phyloP scores from a whole-genome alignment of 2,329 filamentous ascomycete species.

The Alternaria panax region DNA sequence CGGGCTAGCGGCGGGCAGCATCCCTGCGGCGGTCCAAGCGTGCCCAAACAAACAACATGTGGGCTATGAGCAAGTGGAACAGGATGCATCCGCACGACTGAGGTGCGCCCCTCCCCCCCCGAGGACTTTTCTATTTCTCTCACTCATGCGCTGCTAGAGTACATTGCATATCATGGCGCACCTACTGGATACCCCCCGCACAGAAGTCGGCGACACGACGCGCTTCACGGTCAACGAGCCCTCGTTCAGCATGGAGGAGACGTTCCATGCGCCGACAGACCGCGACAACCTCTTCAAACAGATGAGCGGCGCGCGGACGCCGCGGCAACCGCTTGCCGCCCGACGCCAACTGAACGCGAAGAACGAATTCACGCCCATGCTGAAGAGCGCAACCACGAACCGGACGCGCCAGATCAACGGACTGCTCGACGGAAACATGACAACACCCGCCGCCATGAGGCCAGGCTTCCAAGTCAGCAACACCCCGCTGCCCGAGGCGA shows the following conservation, averaged over 20 bases:
- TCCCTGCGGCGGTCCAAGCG: slow-evolving; percentile 23
- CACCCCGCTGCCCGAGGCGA: slow-evolving; percentile 79
- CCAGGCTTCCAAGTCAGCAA: slow-evolving; percentile 71
- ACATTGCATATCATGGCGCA: slow-evolving; percentile 51
- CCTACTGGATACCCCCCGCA: slow-evolving; percentile 83
- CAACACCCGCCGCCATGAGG: slow-evolving; percentile 72
- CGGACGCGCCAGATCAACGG: slow-evolving; percentile 56
- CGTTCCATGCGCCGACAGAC: slow-evolving; percentile 80
- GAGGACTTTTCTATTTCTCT: slow-evolving; percentile 30
- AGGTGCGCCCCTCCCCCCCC: slow-evolving; percentile 24
- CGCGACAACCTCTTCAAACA: slow-evolving; percentile 76
- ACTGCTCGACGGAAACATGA: slow-evolving; percentile 43
- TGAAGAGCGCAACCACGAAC: slow-evolving; percentile 82
- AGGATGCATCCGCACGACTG: slow-evolving; percentile 11
- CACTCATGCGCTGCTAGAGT: slow-evolving; percentile 39
- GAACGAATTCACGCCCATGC: slow-evolving; percentile 90
- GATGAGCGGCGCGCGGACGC: slow-evolving; percentile 73
- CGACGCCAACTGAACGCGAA: slow-evolving; percentile 62
- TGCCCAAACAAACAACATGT: slow-evolving; percentile 31
- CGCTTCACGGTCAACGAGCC: slow-evolving; percentile 71
- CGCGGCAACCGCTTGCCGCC: slow-evolving; percentile 71
- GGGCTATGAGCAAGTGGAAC: slow-evolving; percentile 16
- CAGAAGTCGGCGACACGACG: slow-evolving; percentile 83
- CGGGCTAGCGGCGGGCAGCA: slow-evolving; percentile 15
- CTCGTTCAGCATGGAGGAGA: slow-evolving; percentile 86